Percentiles rank a stretch among this genome's conserved stretches.
phyloP scores from a whole-genome alignment of 2,329 filamentous ascomycete genomes.

The Curvularia sp. region DNA sequence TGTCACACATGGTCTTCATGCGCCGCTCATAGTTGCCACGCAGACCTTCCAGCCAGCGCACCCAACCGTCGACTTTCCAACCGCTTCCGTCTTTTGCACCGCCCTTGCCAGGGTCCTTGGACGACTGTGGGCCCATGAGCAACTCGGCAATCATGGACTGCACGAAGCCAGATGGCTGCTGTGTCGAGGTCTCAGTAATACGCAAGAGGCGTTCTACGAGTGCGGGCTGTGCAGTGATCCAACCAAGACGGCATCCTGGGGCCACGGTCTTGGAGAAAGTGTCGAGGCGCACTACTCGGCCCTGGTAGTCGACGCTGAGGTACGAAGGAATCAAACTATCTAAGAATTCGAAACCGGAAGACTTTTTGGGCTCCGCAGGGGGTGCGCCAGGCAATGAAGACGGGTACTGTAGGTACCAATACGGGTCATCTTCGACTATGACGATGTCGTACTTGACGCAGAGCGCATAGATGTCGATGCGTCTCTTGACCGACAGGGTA shows the following conservation, averaged over 20 bases:
- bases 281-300: slow-evolving; percentile 86
- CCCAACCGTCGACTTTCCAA: slow-evolving; percentile 86
- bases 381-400: slow-evolving; percentile 61
- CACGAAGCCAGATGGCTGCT: slow-evolving; percentile 88
- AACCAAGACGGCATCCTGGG: slow-evolving; percentile 87
- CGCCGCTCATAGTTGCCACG: slow-evolving; percentile 83
- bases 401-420: slow-evolving; percentile 93
- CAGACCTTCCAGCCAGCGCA: slow-evolving; percentile 87
- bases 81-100: slow-evolving; percentile 62
- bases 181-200: slow-evolving; percentile 78
- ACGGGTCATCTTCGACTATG: slow-evolving; percentile 93
- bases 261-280: slow-evolving; percentile 95
- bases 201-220: slow-evolving; percentile 76
- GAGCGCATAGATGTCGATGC: slow-evolving; percentile 79
- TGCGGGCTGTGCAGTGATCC: slow-evolving; percentile 84
- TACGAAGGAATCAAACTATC: slow-evolving; percentile 86
- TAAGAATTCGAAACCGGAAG: slow-evolving; percentile 75
- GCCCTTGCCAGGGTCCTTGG: slow-evolving; percentile 55
- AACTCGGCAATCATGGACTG: slow-evolving; percentile 81
- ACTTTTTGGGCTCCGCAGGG: slow-evolving; percentile 55
- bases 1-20: slow-evolving; percentile 79
- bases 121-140: slow-evolving; percentile 72
- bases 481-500: slow-evolving; percentile 73
- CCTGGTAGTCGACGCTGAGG: slow-evolving; percentile 80
- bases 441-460: slow-evolving; percentile 86